Evolutionary conservation across 2,329 filamentous ascomycete genomes (phyloP).

Genomic region (Fusarium secorum): DNA sequence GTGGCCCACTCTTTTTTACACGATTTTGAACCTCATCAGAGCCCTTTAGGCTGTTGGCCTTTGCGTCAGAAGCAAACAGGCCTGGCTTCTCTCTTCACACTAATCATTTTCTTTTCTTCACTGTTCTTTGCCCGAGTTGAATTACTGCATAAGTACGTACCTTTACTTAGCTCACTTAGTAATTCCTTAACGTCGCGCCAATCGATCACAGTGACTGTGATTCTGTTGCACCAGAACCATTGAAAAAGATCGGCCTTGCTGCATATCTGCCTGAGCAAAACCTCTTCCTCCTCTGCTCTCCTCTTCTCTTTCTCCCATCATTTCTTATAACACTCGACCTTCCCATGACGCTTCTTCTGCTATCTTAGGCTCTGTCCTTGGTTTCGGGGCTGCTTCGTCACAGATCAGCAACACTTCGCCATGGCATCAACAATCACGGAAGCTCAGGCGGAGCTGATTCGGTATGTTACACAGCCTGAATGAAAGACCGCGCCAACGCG

Average conservation of each 20-base stretch:
- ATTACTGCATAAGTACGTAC: not conserved
- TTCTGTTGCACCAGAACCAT: conserved; percentile 14
- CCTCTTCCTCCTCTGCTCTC: not conserved
- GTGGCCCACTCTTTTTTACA: conserved; percentile 38
- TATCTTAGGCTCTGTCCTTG: conserved; percentile 34
- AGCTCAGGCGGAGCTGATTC: conserved; percentile 66
- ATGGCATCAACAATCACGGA: conserved; percentile 54
- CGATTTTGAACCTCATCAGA: conserved; percentile 41
- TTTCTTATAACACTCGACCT: conserved; percentile 13
- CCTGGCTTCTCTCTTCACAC: conserved; percentile 18
- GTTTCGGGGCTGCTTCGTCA: conserved; percentile 30
- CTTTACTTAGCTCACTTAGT: not conserved
- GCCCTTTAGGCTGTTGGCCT: conserved; percentile 22
- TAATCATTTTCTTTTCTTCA: conserved; percentile 15
- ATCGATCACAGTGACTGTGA: conserved; percentile 19
- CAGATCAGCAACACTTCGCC: conserved; percentile 20
- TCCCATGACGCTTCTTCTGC: conserved; percentile 38
- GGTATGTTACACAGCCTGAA: conserved; percentile 47
- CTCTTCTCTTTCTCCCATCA: not conserved
- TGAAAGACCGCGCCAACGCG: not conserved
- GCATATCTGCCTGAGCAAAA: conserved; percentile 23
- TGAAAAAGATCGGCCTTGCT: conserved; percentile 18
- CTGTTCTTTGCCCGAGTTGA: conserved; percentile 7
- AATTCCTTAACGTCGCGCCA: conserved; percentile 6
- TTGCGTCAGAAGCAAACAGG: conserved; percentile 35